Evolutionary conservation across 768 basidiomycete species (phyloP), one percentile per base, ranked within the genome.

Genomic region (Russula foetens): DNA sequence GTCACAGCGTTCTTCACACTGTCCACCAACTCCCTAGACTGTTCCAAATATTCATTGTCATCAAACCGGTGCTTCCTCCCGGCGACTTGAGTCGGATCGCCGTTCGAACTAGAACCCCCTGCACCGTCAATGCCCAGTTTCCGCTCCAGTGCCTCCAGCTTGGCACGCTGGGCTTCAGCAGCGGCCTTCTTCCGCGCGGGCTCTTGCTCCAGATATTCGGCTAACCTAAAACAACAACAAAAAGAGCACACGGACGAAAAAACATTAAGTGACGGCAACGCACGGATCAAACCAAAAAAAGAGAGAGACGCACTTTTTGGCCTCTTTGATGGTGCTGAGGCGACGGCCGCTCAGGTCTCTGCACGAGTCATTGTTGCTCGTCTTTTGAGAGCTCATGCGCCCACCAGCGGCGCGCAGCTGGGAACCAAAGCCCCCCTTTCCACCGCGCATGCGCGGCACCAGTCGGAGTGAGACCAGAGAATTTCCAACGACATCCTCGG

Each of bases 381-480:
- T 93, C 78, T 93, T 93, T 76, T 94, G 92, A 67, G 87, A 90
- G 69, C 89, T 92, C 97, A 99, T 99, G 33, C 96, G 83, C 14
- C 97, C 96, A 65, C 97, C 97, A 15, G 96, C 96, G 0, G 97
- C 96, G 71, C 97, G 83, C 65, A 99, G 79, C 76, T 98, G 94
- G 19, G 89, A 91, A 4, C 97, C 97, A 69, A 99, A 98, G 35
- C 96, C 97, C 71, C 97, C 96, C 74, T 98, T 99, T 21, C 97
- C 97, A 51, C 96, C 96, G 3, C 79, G 77, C 7, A 98, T 70
- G 26, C 86, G 77, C 0, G 92, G 87, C 1, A 81, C 75, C n/a
- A 96, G 77, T 0, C 91, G 81, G 1, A 98, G 76, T 2, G 80
- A 77, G n/a, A 92, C 75, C 28, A 89, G 72, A 41, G 61, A 56